Conservation (phyloP, 2,329 filamentous ascomycete species). For the Alternaria ventricosa region DNA sequence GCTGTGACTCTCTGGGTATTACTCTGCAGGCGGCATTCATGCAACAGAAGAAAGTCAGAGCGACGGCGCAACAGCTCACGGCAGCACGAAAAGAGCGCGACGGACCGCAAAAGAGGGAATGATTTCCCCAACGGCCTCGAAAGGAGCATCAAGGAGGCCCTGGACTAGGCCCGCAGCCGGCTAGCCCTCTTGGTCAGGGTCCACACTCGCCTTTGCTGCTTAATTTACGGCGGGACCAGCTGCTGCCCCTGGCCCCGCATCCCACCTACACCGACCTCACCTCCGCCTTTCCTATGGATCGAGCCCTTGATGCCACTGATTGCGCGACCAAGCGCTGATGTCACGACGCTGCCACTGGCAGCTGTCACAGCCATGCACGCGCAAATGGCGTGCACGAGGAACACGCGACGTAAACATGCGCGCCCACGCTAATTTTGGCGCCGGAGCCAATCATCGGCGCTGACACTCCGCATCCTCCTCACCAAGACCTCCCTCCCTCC, state of each 20-base stretch:
- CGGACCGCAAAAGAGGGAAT: slow-evolving; percentile 6
- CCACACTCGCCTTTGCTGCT: slow-evolving; percentile 16
- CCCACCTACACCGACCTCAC: slow-evolving; percentile 4
- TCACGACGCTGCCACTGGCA: not conserved
- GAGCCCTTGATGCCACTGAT: not conserved
- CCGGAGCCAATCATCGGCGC: not conserved
- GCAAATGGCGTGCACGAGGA: not conserved
- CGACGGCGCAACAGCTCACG: not conserved
- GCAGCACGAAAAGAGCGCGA: slow-evolving; percentile 8
- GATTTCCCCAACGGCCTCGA: slow-evolving; percentile 2
- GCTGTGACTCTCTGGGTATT: not conserved
- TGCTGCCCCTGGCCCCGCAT: slow-evolving; percentile 18
- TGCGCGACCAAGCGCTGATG: slow-evolving; percentile 2
- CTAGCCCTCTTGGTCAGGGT: slow-evolving; percentile 16
- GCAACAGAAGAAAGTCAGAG: not conserved
- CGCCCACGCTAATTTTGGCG: not conserved
- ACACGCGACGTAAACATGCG: not conserved
- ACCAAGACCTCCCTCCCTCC: not conserved
- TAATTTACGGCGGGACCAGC: slow-evolving; percentile 18
- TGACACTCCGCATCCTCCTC: not conserved
- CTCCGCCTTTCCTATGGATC: slow-evolving; percentile 2
- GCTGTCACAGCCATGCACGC: not conserved
- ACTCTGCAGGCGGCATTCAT: not conserved
- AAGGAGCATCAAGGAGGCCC: slow-evolving; percentile 29
- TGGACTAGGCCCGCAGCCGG: slow-evolving; percentile 6